These are phyloP conservation scores for Diplodia corticola DNA, from an alignment of 2,329 filamentous ascomycete species.

Conservation along the genomic window DNA sequence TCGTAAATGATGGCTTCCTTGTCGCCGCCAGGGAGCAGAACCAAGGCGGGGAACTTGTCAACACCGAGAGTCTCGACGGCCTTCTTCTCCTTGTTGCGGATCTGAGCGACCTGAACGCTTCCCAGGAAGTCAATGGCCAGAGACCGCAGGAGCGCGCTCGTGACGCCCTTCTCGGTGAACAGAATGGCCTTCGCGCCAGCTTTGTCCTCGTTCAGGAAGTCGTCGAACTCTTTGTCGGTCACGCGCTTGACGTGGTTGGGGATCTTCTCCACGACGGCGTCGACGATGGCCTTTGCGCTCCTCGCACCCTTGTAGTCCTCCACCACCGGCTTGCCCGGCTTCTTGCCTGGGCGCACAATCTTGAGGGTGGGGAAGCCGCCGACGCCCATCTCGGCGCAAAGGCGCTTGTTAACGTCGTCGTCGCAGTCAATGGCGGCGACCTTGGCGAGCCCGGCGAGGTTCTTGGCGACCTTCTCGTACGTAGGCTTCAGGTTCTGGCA, in stretches of 20 bases:
- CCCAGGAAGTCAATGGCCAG: slow-evolving; percentile 90
- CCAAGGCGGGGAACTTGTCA: slow-evolving; percentile 73
- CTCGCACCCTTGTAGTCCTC: slow-evolving; percentile 89
- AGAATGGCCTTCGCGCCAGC: slow-evolving; percentile 80
- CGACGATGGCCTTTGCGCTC: slow-evolving; percentile 81
- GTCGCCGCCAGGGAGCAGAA: slow-evolving; percentile 73
- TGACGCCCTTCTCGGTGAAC: slow-evolving; percentile 91
- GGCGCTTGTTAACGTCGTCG: slow-evolving; percentile 83
- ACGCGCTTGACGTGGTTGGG: slow-evolving; percentile 86
- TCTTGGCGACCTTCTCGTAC: slow-evolving; percentile 90
- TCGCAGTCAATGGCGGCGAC: slow-evolving; percentile 96
- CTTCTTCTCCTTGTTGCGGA: slow-evolving; percentile 75
- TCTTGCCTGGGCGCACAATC: slow-evolving; percentile 83
- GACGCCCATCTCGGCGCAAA: slow-evolving; percentile 83
- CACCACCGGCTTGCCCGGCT: slow-evolving; percentile 73
- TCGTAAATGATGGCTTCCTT: slow-evolving; percentile 71
- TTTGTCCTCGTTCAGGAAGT: slow-evolving; percentile 68
- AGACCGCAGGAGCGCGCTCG: slow-evolving; percentile 77
- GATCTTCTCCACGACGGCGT: slow-evolving; percentile 82
- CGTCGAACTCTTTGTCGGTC: slow-evolving; percentile 74
- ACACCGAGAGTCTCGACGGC: slow-evolving; percentile 74
- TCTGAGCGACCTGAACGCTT: slow-evolving; percentile 75
- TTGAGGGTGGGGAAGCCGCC: slow-evolving; percentile 96
- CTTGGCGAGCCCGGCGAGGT: slow-evolving; percentile 86
- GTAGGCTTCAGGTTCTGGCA: slow-evolving; percentile 94